phyloP scores from a whole-genome alignment of 2,329 filamentous ascomycete species.

The Exophiala alcalophila region DNA sequence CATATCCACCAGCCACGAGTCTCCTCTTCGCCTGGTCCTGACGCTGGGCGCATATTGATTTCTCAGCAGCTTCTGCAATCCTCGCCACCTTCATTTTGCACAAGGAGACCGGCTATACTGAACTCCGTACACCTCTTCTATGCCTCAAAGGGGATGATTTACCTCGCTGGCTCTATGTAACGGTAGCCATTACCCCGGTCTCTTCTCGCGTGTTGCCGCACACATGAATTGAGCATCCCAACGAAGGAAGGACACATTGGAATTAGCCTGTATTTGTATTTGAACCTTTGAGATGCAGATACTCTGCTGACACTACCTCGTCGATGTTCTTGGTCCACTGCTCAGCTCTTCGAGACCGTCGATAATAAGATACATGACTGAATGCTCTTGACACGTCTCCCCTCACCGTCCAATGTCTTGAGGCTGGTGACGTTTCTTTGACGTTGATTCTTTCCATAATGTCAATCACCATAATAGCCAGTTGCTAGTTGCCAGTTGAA shows the following conservation, averaged over 20 bases:
- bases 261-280: slow-evolving; percentile 13
- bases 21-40: slow-evolving; percentile 1
- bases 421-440: too few relatives aligned
- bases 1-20: too few relatives aligned
- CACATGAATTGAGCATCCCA: too few relatives aligned
- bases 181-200: too few relatives aligned
- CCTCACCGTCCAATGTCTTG: slow-evolving; percentile 1
- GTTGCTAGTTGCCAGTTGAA: too few relatives aligned
- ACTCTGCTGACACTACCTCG: slow-evolving; percentile 19
- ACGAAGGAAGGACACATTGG: slow-evolving; percentile 1
- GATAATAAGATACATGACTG: slow-evolving; percentile 13
- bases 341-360: slow-evolving; percentile 10
- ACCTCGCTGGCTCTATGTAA: too few relatives aligned
- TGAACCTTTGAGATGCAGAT: slow-evolving; percentile 9
- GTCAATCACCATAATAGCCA: slow-evolving; percentile 11
- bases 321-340: slow-evolving; percentile 13
- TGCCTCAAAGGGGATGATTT: too few relatives aligned
- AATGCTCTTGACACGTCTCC: slow-evolving; percentile 5
- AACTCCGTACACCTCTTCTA: too few relatives aligned
- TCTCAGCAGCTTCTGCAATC: slow-evolving; percentile 15
- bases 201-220: too few relatives aligned
- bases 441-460: slow-evolving; percentile 8
- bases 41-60: slow-evolving; percentile 12
- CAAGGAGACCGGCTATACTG: too few relatives aligned
- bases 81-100: too few relatives aligned